phyloP scores from a whole-genome alignment of 768 basidiomycete genomes.

The Russula compacta region DNA sequence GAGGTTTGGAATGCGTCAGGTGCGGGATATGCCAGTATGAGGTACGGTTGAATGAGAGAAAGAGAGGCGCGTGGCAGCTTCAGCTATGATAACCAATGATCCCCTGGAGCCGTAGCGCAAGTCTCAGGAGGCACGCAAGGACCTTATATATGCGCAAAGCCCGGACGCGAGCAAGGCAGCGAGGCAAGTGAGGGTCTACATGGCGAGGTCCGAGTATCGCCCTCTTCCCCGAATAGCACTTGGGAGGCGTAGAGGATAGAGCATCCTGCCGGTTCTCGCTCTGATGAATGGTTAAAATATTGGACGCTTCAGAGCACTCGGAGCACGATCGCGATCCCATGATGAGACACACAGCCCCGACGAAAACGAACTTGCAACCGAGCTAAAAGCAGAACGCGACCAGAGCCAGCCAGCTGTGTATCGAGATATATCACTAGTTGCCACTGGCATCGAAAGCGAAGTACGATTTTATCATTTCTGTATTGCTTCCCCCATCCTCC shows the following conservation, averaged over 20 bases:
- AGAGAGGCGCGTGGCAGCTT: background rate
- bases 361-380: no score
- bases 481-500: background rate
- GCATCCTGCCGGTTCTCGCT: background rate
- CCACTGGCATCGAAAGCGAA: no score
- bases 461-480: background rate
- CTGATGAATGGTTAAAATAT: background rate
- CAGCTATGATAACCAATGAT: background rate
- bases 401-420: no score
- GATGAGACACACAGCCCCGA: no score
- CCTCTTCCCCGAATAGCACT: background rate
- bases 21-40: background rate
- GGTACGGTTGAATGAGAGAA: background rate
- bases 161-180: slow-evolving; percentile 6
- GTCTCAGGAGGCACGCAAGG: background rate
- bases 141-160: background rate
- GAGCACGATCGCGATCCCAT: no score
- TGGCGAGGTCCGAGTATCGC: background rate
- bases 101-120: background rate
- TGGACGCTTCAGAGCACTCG: no score
- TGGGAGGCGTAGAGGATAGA: background rate
- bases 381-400: no score
- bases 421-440: no score
- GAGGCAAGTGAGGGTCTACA: background rate
- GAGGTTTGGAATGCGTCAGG: background rate